Evolutionary conservation across 73 alveolate species (phyloP), one percentile per base, ranked within the genome.

Genomic region (Uronychia setigera): DNA sequence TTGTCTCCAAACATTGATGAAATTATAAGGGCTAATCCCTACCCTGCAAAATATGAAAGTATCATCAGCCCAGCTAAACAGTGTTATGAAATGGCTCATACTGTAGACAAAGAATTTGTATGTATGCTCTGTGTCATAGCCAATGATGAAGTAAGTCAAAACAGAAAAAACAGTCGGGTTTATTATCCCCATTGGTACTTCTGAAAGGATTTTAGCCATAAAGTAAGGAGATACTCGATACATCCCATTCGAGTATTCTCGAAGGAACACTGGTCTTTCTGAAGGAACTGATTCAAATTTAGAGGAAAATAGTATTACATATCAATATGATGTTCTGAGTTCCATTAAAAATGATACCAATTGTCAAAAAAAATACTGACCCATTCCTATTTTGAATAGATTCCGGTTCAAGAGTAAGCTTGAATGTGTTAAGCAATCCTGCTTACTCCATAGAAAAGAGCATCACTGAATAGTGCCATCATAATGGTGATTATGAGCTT

Each of bases 191-290:
- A n/a, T n/a, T n/a, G n/a, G n/a, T n/a, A n/a, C n/a, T n/a, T n/a
- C n/a, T n/a, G n/a, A 75, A 30, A 89, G 32, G 27, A 81, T 60
- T 77, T 92, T 92, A 25, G 87, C 87, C 27, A 88, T 33, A 86
- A 92, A 92, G 75, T 88, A 92, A 13, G 96, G 58, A 26, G 79
- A 75, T 14, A 88, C 92, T 5, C 78, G 59, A 75, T 93, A 93
- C 92, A 77, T 82, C n/a, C 80, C 77, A n/a, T 78, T 87, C 1
- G 90, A 81, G 26, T 89, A 59, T 74, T 91, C 97, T 59, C 94
- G 32, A 78, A 93, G 29, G 83, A 93, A 90, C 31, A 93, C 91
- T 1, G 97, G 96, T 59, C 96, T 87, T 82, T 93, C 97, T 75
- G 82, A 89, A 11, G 91, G 91, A 58, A 93, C n/a, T n/a, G n/a